Evolutionary conservation across 257 asterid genomes (phyloP).

Genomic region (Solanum piurae): DNA sequence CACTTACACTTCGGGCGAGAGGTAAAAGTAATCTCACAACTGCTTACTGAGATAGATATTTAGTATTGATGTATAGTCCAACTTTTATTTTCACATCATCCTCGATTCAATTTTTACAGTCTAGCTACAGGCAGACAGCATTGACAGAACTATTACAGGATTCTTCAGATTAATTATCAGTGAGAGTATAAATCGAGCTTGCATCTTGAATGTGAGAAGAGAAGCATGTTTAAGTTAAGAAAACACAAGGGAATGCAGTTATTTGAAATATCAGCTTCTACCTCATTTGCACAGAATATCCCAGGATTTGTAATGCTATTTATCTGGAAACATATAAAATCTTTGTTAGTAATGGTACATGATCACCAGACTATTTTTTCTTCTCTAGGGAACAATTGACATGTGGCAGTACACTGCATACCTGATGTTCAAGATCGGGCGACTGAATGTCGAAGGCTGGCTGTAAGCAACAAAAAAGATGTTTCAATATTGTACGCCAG

Average conservation of each 20-base stretch:
- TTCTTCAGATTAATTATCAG: background rate
- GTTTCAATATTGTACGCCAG: background rate
- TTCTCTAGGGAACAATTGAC: background rate
- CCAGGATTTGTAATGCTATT: conserved; percentile 83
- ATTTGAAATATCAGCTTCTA: conserved; percentile 11
- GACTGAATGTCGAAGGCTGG: conserved; percentile 68
- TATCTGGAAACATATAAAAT: conserved; percentile 34
- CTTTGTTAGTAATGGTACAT: background rate
- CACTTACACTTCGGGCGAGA: background rate
- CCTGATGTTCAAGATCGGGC: conserved; percentile 56
- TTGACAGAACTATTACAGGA: background rate
- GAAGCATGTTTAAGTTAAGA: background rate
- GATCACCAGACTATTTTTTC: background rate
- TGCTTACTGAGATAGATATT: background rate
- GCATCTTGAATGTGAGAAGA: background rate
- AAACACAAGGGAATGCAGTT: background rate
- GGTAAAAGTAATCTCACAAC: background rate
- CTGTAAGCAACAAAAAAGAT: conserved; percentile 34
- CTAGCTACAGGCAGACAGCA: background rate
- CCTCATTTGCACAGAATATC: conserved; percentile 72
- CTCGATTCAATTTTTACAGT: background rate
- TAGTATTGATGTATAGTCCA: background rate
- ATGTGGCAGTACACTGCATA: conserved; percentile 14
- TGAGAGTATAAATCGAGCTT: background rate
- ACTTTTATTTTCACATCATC: background rate